These are phyloP conservation scores for Ophiostoma ips DNA, from an alignment of 2,329 filamentous ascomycete genomes.

Conservation along the genomic window DNA sequence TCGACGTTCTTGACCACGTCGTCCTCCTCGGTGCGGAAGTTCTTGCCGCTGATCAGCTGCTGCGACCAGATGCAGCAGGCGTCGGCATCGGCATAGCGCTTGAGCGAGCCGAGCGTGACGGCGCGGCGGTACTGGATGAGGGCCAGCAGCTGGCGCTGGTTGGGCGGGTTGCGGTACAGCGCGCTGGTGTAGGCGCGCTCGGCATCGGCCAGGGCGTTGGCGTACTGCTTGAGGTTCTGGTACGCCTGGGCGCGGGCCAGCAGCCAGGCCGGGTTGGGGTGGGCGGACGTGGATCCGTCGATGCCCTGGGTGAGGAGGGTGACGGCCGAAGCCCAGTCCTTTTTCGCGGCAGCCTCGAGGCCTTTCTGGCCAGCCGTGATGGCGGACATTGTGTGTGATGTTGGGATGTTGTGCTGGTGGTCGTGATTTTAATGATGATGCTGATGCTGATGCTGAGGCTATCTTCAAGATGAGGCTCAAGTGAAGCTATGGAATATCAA, in stretches of 20 bases:
- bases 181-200: constrained; percentile 51
- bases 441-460: background rate
- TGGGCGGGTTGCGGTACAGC: constrained; percentile 47
- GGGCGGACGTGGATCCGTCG: constrained; percentile 41
- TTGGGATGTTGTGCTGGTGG: background rate
- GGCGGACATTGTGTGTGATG: constrained; percentile 32
- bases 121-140: constrained; percentile 73
- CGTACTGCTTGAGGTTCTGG: constrained; percentile 41
- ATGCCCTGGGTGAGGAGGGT: constrained; percentile 54
- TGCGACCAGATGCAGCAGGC: constrained; percentile 51
- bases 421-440: background rate
- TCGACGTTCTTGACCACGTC: constrained; percentile 27
- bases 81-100: constrained; percentile 60
- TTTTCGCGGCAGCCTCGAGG: constrained; percentile 46
- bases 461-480: too few species aligned
- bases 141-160: constrained; percentile 52
- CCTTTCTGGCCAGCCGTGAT: constrained; percentile 42
- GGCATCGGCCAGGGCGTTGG: constrained; percentile 55
- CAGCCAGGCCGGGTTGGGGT: constrained; percentile 51
- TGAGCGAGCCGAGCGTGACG: constrained; percentile 56
- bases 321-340: constrained; percentile 55
- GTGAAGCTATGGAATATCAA: too few species aligned
- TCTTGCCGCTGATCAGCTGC: constrained; percentile 26
- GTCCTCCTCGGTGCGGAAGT: constrained; percentile 22
- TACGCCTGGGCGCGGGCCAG: constrained; percentile 71